These are phyloP conservation scores for Sapria himalayana DNA, from an alignment of 345 rosid genomes.

Conservation along the genomic window DNA sequence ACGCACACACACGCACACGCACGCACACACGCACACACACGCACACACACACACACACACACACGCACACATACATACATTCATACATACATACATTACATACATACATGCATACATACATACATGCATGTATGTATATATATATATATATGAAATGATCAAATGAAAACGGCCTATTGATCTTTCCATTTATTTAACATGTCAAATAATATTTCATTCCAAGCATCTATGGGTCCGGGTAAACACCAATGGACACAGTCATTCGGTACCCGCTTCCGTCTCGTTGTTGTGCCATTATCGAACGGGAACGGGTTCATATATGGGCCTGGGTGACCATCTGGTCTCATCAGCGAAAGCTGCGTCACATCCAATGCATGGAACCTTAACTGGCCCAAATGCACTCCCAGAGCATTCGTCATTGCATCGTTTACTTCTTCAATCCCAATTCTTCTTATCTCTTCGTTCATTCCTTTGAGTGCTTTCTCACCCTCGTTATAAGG, in stretches of 20 bases:
- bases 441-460: conserved; percentile 45
- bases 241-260: conserved; percentile 97
- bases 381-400: conserved; percentile 13
- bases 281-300: conserved; percentile 51
- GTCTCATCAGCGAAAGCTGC: conserved; percentile 42
- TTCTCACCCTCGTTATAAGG: conserved; percentile 49
- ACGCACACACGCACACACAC: too few relatives aligned
- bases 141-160: too few relatives aligned
- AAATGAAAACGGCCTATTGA: too few relatives aligned
- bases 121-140: too few relatives aligned
- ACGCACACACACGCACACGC: too few relatives aligned
- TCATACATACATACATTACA: too few relatives aligned
- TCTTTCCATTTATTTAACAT: conserved; percentile 35
- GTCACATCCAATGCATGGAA: conserved; percentile 62
- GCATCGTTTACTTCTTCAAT: conserved; percentile 39
- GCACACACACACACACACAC: too few relatives aligned
- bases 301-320: conserved; percentile 66
- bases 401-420: conserved; percentile 15
- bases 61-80: too few relatives aligned
- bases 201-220: conserved; percentile 66
- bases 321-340: conserved; percentile 91
- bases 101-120: too few relatives aligned
- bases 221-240: conserved; percentile 85
- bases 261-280: conserved; percentile 52
- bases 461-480: conserved; percentile 53